These are phyloP conservation scores for Boletus sp. DNA, from an alignment of 1,284 basidiomycete genomes.

Conservation along the genomic window DNA sequence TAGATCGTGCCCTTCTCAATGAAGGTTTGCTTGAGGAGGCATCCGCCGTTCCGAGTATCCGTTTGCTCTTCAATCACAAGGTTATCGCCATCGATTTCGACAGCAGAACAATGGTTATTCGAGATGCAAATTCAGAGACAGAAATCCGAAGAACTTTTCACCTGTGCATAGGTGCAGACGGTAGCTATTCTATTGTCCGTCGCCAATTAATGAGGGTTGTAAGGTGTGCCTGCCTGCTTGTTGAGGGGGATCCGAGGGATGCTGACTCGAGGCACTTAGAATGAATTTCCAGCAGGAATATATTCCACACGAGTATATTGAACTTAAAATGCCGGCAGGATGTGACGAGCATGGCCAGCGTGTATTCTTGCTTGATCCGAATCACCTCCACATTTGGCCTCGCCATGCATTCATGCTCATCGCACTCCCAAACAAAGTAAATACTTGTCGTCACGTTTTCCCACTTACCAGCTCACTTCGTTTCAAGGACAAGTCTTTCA, in stretches of 20 bases:
- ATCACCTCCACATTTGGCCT: slow-evolving; percentile 99
- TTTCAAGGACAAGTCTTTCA: slow-evolving; percentile 76
- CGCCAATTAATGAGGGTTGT: slow-evolving; percentile 87
- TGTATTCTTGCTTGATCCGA: slow-evolving; percentile 83
- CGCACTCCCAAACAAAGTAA: slow-evolving; percentile 92
- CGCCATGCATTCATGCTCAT: slow-evolving; percentile 98
- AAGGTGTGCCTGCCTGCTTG: slow-evolving; percentile 50
- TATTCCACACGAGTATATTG: slow-evolving; percentile 93
- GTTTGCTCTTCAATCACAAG: slow-evolving; percentile 78
- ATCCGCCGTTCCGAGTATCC: slow-evolving; percentile 59
- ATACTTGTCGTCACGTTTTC: slow-evolving; percentile 26
- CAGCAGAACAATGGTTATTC: slow-evolving; percentile 49
- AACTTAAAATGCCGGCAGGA: slow-evolving; percentile 91
- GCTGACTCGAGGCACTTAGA: slow-evolving; percentile 42
- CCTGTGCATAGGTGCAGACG: slow-evolving; percentile 86
- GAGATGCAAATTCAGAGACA: slow-evolving; percentile 41
- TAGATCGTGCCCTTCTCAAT: slow-evolving; percentile 86
- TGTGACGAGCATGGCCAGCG: slow-evolving; percentile 55
- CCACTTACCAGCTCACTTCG: slow-evolving; percentile 23
- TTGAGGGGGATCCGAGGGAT: slow-evolving; percentile 6
- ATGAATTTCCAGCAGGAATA: slow-evolving; percentile 94
- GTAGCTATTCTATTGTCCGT: slow-evolving; percentile 82
- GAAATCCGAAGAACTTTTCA: slow-evolving; percentile 61
- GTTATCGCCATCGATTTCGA: slow-evolving; percentile 74
- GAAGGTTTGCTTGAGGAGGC: slow-evolving; percentile 76